phyloP scores from a whole-genome alignment of 495 filamentous ascomycete genomes.

The Amniculicola lignicola region DNA sequence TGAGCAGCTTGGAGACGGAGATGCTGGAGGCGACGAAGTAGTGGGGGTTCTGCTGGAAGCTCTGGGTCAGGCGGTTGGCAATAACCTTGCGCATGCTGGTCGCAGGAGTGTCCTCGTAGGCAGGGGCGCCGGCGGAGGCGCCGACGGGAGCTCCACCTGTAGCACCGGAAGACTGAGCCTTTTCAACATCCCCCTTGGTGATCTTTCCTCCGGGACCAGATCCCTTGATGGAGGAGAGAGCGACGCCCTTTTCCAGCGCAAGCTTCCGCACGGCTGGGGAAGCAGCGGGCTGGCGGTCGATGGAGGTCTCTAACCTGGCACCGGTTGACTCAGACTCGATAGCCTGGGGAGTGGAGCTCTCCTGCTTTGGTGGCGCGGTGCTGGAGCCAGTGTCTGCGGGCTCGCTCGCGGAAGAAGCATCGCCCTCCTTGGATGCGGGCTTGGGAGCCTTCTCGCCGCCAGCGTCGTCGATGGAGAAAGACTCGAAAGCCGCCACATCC shows the following conservation, averaged over 20 bases:
- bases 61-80: slow-evolving; percentile 84
- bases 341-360: slow-evolving; percentile 49
- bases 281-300: slow-evolving; percentile 73
- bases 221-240: slow-evolving; percentile 77
- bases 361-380: slow-evolving; percentile 56
- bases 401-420: slow-evolving; percentile 58
- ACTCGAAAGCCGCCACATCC: slow-evolving; percentile 82
- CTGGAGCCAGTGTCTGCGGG: slow-evolving; percentile 52
- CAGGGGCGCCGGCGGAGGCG: slow-evolving; percentile 54
- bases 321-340: slow-evolving; percentile 70
- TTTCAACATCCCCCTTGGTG: slow-evolving; percentile 90
- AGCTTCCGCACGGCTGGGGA: slow-evolving; percentile 74
- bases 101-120: slow-evolving; percentile 80
- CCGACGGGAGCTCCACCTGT: slow-evolving; percentile 46
- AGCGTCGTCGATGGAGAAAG: slow-evolving; percentile 84
- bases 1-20: slow-evolving; percentile 89
- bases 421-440: slow-evolving; percentile 60
- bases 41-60: slow-evolving; percentile 88
- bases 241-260: slow-evolving; percentile 81
- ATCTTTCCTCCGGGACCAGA: slow-evolving; percentile 82
- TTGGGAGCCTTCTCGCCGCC: slow-evolving; percentile 73
- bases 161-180: slow-evolving; percentile 59
- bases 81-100: slow-evolving; percentile 98
- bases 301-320: slow-evolving; percentile 74
- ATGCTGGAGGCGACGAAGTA: slow-evolving; percentile 90